phyloP scores from a whole-genome alignment of 2,329 filamentous ascomycete genomes.

The Alternaria sp. region DNA sequence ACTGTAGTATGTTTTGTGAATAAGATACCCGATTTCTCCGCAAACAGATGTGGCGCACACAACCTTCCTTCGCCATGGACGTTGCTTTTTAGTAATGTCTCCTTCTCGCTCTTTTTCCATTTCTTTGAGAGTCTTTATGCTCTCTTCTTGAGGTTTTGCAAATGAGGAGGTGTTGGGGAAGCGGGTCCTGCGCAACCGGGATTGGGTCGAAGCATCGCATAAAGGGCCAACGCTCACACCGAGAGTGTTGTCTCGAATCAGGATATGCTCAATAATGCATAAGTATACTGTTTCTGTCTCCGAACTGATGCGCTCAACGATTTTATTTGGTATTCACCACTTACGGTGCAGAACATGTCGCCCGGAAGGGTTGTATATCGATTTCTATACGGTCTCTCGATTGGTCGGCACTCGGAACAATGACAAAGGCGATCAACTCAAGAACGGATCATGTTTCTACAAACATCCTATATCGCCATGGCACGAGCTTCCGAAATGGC shows the following conservation, averaged over 20 bases:
- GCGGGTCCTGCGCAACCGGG: background rate
- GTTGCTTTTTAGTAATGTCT: background rate
- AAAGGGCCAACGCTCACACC: background rate
- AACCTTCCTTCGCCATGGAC: background rate
- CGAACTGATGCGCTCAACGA: background rate
- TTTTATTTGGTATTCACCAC: background rate
- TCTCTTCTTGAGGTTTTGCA: background rate
- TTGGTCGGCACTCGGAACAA: background rate
- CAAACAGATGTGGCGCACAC: background rate
- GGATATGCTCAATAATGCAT: background rate
- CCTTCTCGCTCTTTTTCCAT: background rate
- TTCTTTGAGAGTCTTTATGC: background rate
- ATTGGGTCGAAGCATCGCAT: background rate
- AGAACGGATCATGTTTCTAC: background rate
- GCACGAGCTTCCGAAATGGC: conserved; percentile 5
- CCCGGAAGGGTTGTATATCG: background rate
- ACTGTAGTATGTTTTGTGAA: background rate
- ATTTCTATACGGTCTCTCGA: background rate
- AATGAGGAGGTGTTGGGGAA: background rate
- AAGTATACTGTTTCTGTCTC: background rate
- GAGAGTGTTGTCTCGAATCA: background rate
- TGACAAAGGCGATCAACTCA: background rate
- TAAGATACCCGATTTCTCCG: background rate
- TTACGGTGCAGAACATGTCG: background rate
- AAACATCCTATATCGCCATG: background rate